Percentiles rank a stretch among this genome's conserved stretches.
phyloP scores from a whole-genome alignment of 495 filamentous ascomycete genomes.

The Neurospora sp. region DNA sequence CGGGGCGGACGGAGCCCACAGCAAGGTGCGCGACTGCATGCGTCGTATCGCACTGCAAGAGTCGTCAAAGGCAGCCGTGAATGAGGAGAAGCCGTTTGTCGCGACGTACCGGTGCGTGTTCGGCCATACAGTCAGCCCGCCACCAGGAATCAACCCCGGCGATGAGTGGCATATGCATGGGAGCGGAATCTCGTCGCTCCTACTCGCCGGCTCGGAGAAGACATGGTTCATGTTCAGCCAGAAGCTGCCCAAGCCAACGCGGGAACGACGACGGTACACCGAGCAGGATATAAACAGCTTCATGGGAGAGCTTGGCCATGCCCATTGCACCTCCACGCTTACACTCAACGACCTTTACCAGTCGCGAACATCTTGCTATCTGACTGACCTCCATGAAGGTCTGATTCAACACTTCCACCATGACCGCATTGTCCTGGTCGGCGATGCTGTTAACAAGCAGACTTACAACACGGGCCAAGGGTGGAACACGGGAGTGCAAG shows the following conservation, averaged over 20 bases:
- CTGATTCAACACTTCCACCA: conserved; percentile 25
- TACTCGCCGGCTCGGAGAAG: conserved; percentile 15
- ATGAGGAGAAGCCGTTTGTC: conserved; percentile 10
- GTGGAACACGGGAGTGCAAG: conserved; percentile 26
- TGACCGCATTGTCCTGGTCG: conserved; percentile 27
- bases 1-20: conserved; percentile 44
- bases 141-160: background rate
- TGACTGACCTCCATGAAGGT: conserved; percentile 28
- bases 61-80: conserved; percentile 11
- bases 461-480: conserved; percentile 25
- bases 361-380: conserved; percentile 8
- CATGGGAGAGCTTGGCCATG: conserved; percentile 19
- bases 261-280: conserved; percentile 19
- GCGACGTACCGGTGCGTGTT: conserved; percentile 25
- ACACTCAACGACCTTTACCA: conserved; percentile 23
- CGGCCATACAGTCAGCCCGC: conserved; percentile 20
- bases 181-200: conserved; percentile 16
- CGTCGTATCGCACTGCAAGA: conserved; percentile 6
- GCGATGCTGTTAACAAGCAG: conserved; percentile 36
- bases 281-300: conserved; percentile 20
- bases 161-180: conserved; percentile 11
- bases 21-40: conserved; percentile 28
- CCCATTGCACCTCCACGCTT: conserved; percentile 13
- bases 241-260: conserved; percentile 16
- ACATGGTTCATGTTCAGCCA: conserved; percentile 30